Conservation (phyloP, 306 rosid genomes). For the Vigna mungo region DNA sequence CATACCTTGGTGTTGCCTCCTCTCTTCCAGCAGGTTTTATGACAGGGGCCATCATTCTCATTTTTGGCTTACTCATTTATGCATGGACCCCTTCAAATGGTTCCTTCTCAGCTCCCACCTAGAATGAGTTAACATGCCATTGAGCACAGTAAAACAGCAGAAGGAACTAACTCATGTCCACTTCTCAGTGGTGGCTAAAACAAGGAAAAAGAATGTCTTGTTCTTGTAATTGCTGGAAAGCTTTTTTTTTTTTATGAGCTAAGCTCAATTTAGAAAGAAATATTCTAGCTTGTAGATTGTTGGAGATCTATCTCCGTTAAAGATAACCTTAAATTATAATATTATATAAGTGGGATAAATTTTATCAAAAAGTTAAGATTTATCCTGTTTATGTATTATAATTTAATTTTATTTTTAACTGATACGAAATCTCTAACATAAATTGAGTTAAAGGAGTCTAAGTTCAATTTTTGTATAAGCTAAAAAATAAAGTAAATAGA, state of each 20-base stretch:
- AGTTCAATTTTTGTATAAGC: constrained; percentile 43
- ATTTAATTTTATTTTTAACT: too few relatives aligned
- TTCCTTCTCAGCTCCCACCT: constrained; percentile 46
- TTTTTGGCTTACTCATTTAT: constrained; percentile 73
- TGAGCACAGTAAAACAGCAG: constrained; percentile 12
- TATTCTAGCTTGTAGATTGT: background rate
- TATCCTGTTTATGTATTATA: too few relatives aligned
- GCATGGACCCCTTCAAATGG: constrained; percentile 72
- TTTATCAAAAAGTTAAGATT: too few relatives aligned
- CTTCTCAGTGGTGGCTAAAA: constrained; percentile 15
- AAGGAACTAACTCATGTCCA: constrained; percentile 25
- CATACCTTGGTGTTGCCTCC: constrained; percentile 80
- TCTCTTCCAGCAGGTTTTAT: constrained; percentile 83
- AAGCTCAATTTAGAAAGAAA: constrained; percentile 20
- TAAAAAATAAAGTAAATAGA: background rate
- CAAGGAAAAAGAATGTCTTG: constrained; percentile 28
- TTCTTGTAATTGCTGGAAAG: constrained; percentile 34
- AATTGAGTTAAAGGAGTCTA: too few relatives aligned
- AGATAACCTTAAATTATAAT: too few relatives aligned
- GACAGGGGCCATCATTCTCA: constrained; percentile 74
- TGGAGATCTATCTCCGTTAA: too few relatives aligned
- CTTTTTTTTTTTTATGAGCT: constrained; percentile 26
- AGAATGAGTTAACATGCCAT: constrained; percentile 33
- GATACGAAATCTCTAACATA: too few relatives aligned
- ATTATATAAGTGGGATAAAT: too few relatives aligned